Evolutionary conservation across 116 monocot genomes (phyloP), one percentile per base, ranked within the genome.

Genomic region (Thalassia testudinum): DNA sequence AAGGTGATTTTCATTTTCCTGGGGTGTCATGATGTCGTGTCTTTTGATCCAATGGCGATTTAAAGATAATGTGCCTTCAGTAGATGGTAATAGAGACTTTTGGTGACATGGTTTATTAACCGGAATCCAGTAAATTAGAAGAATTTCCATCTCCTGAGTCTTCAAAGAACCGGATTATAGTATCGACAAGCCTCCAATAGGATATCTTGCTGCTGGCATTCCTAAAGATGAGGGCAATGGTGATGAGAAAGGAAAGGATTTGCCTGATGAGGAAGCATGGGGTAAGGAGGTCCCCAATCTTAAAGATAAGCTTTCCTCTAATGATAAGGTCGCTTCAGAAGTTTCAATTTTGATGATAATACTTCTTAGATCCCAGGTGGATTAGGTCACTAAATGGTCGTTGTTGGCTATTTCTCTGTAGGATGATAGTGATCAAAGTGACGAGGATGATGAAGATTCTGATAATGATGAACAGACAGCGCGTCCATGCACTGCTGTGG

Each of bases 111-210:
- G 65, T 90, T 10, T 84, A 72, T 56, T 75, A 80, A 40, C 90
- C 90, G n/a, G 59, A 78, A n/a, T 44, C 72, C 23, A 73, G 73
- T 0, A 45, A 43, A 57, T 43, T 75, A 27, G 38, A 58, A 54
- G 75, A 81, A 62, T 80, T 90, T 26, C 84, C 90, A 21, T 80
- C 84, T 40, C 90, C 81, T 42, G 78, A 90, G 73, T 52, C 62
- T 50, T 65, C 84, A 28, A 80, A 68, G 70, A 54, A 50, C 7
- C 71, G 66, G 26, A 68, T 90, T 40, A 74, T 83, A 26, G 62
- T 90, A 54, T 90, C 89, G 29, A 90, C 84, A n/a, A 90, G 43
- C 83, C 89, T 20, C 89, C 84, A 52, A 83, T 75, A 51, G 83
- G 77, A 54, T 88, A 88, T 54, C 71, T 82, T 50, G 71, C 64